Evolutionary conservation across 345 rosid species (phyloP).

Genomic region (Nasturtium officinale): DNA sequence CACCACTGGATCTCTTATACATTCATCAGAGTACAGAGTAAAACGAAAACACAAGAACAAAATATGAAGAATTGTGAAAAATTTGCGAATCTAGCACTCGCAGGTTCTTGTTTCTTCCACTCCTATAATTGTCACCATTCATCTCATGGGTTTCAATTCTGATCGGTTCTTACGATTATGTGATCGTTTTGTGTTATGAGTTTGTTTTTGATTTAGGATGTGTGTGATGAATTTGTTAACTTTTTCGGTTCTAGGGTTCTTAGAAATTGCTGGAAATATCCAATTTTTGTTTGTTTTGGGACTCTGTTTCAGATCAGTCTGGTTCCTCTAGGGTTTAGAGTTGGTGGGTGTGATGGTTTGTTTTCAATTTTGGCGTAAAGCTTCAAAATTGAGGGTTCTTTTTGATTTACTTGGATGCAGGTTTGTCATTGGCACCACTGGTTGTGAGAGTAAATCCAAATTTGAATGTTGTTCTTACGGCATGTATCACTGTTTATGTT

Average conservation of each 20-base stretch:
- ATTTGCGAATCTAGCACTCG: conserved; percentile 75
- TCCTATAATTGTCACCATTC: neutral
- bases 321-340: conserved; percentile 37
- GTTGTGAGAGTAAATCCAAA: conserved; percentile 86
- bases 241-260: conserved; percentile 12
- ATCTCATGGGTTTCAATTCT: neutral
- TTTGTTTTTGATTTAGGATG: conserved; percentile 13
- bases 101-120: conserved; percentile 53
- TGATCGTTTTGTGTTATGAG: conserved; percentile 12
- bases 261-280: conserved; percentile 6
- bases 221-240: neutral
- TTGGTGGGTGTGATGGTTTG: conserved; percentile 23
- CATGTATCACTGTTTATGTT: conserved; percentile 87
- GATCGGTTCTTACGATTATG: neutral
- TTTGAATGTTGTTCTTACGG: conserved; percentile 85
- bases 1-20: conserved; percentile 41
- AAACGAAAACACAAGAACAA: conserved; percentile 22
- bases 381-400: conserved; percentile 21
- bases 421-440: conserved; percentile 90
- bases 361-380: neutral
- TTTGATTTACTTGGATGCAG: conserved; percentile 49
- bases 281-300: conserved; percentile 8
- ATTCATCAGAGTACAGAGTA: conserved; percentile 20
- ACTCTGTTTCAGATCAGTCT: conserved; percentile 5
- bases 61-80: conserved; percentile 82